phyloP scores from a whole-genome alignment of 1,284 basidiomycete species.

The Athelia psychrophila region DNA sequence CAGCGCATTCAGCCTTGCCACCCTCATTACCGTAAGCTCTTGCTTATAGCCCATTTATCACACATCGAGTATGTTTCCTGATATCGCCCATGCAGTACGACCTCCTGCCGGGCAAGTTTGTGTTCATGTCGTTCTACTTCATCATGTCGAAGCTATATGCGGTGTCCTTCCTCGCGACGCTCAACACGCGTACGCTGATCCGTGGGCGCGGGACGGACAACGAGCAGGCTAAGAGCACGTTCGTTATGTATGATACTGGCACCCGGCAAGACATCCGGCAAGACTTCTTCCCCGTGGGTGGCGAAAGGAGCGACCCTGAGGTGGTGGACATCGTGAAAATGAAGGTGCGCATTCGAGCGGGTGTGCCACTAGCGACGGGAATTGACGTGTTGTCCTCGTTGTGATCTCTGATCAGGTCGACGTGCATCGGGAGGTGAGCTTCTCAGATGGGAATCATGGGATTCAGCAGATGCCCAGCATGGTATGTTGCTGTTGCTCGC shows the following conservation, averaged over 20 bases:
- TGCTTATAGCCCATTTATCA: background rate
- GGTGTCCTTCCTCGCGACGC: background rate
- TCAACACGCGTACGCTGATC: background rate
- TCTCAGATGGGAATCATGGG: no score
- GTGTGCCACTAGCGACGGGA: background rate
- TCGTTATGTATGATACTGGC: background rate
- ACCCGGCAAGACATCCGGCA: background rate
- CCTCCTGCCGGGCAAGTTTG: background rate
- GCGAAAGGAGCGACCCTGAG: no score
- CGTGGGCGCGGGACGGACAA: background rate
- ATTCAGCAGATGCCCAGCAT: no score
- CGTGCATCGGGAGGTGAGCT: background rate
- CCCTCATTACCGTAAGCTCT: constrained; percentile 5
- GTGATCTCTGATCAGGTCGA: background rate
- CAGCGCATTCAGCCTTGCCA: constrained; percentile 6
- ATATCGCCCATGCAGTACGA: no score
- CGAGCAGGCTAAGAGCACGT: background rate
- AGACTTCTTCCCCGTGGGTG: background rate
- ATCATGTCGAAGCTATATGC: background rate
- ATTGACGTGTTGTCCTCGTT: background rate
- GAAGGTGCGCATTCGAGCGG: no score
- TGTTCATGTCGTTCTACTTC: background rate
- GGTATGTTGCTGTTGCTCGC: no score
- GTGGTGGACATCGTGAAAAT: no score
- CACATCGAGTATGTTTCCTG: background rate